phyloP scores from a whole-genome alignment of 2,329 filamentous ascomycete genomes.

The Herpotrichia juniperi region DNA sequence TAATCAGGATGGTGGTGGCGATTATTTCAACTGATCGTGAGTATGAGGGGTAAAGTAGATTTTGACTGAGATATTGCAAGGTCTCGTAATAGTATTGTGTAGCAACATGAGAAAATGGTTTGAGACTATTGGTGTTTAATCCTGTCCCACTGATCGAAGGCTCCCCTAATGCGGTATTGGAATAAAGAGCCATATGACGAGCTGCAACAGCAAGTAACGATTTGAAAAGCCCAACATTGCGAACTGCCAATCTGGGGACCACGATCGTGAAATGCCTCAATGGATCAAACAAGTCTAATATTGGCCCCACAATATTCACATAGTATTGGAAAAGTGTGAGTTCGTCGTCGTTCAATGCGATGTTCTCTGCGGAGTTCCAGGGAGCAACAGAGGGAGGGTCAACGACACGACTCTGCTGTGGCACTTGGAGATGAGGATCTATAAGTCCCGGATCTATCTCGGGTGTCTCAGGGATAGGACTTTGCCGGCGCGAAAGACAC shows the following conservation, averaged over 20 bases:
- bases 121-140: conserved; percentile 19
- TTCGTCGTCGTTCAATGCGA: conserved; percentile 44
- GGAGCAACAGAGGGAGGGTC: conserved; percentile 23
- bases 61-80: conserved; percentile 65
- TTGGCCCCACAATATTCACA: conserved; percentile 43
- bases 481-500: conserved; percentile 31
- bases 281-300: conserved; percentile 54
- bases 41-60: conserved; percentile 64
- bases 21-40: conserved; percentile 64
- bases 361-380: conserved; percentile 30
- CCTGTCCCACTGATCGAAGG: conserved; percentile 35
- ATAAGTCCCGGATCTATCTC: conserved; percentile 12
- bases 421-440: conserved; percentile 16
- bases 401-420: conserved; percentile 5
- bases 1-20: conserved; percentile 65
- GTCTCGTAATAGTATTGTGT: conserved; percentile 68
- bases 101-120: conserved; percentile 43
- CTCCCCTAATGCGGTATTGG: conserved; percentile 23
- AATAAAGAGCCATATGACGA: conserved; percentile 56
- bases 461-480: conserved; percentile 24
- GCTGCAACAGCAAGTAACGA: conserved; percentile 63
- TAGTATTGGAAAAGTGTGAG: conserved; percentile 48
- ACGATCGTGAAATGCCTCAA: conserved; percentile 44
- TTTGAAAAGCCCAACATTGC: conserved; percentile 63
- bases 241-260: conserved; percentile 48